Evolutionary conservation across 164 flowering plant genomes (phyloP).

Genomic region (Pachysandra terminalis): DNA sequence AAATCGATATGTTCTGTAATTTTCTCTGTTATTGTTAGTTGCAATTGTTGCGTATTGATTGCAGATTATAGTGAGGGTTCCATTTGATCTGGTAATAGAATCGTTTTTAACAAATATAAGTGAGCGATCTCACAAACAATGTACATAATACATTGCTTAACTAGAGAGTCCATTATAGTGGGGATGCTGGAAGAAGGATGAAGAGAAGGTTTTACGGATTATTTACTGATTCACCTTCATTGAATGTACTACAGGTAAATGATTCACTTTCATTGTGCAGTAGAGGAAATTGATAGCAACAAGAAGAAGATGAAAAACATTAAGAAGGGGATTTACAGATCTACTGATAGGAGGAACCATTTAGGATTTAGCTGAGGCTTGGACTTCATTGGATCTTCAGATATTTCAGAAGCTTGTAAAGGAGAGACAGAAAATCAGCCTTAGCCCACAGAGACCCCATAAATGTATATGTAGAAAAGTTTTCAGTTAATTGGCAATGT

Average conservation of each 20-base stretch:
- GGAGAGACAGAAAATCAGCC: not conserved
- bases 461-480: not conserved
- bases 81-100: not conserved
- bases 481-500: not conserved
- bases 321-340: too few relatives aligned
- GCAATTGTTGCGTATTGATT: not conserved
- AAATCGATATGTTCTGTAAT: not conserved
- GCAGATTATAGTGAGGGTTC: not conserved
- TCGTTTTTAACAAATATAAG: not conserved
- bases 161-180: not conserved
- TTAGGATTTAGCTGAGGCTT: not conserved
- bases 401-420: slow-evolving; percentile 7
- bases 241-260: too few relatives aligned
- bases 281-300: not conserved
- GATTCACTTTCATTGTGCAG: too few relatives aligned
- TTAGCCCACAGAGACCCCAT: not conserved
- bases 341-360: not conserved
- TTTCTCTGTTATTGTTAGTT: not conserved
- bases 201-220: not conserved
- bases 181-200: not conserved
- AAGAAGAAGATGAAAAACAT: not conserved
- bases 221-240: not conserved
- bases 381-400: not conserved
- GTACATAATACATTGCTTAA: not conserved
- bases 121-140: not conserved